Evolutionary conservation across 2,329 filamentous ascomycete genomes (phyloP).

Genomic region (Neonectria punicea): DNA sequence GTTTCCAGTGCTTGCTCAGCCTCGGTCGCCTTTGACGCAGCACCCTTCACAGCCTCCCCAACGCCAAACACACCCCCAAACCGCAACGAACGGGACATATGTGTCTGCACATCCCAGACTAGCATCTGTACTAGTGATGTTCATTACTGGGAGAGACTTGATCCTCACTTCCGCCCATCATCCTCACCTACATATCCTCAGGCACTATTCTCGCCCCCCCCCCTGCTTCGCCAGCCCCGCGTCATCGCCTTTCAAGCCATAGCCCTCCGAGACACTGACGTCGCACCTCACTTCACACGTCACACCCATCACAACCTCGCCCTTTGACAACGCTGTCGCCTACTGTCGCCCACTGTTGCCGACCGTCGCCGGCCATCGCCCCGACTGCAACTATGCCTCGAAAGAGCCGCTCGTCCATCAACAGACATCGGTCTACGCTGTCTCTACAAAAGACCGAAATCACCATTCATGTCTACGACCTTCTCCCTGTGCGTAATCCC

Average conservation of each 20-base stretch:
- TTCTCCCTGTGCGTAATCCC: conserved; percentile 69
- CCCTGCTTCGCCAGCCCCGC: conserved; percentile 32
- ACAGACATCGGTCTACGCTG: conserved; percentile 70
- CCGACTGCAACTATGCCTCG: conserved; percentile 41
- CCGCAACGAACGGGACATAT: too few relatives aligned
- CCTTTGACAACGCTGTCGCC: background rate
- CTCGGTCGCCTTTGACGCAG: too few relatives aligned
- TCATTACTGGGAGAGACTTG: too few relatives aligned
- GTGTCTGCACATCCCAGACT: too few relatives aligned
- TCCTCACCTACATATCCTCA: too few relatives aligned
- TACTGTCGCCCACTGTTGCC: conserved; percentile 7
- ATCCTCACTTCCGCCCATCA: too few relatives aligned
- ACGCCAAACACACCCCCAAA: too few relatives aligned
- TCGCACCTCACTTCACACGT: conserved; percentile 27
- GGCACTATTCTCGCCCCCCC: too few relatives aligned
- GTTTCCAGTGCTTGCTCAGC: too few relatives aligned
- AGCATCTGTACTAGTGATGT: too few relatives aligned
- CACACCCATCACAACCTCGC: conserved; percentile 33
- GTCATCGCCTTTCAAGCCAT: conserved; percentile 23
- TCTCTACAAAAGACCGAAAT: conserved; percentile 79
- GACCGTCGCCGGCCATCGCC: conserved; percentile 4
- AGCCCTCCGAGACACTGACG: conserved; percentile 37
- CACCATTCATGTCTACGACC: conserved; percentile 80
- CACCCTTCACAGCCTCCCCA: too few relatives aligned
- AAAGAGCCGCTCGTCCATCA: conserved; percentile 41